phyloP scores from a whole-genome alignment of 768 basidiomycete species.

The Epithele typhae region DNA sequence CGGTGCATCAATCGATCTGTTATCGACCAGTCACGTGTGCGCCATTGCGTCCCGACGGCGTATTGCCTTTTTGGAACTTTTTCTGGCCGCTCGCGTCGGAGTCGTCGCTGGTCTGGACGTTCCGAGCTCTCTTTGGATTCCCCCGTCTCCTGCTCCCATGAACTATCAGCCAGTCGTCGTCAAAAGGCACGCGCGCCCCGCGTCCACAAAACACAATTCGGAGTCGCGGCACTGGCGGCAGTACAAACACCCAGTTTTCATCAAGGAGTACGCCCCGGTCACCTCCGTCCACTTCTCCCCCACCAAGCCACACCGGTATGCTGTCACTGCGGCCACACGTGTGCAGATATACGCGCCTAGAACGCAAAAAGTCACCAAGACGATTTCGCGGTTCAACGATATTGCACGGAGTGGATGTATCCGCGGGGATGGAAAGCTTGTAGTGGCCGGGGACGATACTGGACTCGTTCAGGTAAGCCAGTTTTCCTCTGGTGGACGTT shows the following conservation, averaged over 20 bases:
- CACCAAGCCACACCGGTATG: slow-evolving; percentile 87
- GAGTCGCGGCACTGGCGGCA: slow-evolving; percentile 87
- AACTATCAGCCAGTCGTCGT: slow-evolving; percentile 79
- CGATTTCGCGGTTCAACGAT: slow-evolving; percentile 95
- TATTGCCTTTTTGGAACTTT: slow-evolving; percentile 19
- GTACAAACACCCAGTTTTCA: slow-evolving; percentile 86
- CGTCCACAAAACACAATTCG: slow-evolving; percentile 54
- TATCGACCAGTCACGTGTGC: slow-evolving; percentile 24
- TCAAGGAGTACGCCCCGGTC: slow-evolving; percentile 96
- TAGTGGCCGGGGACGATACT: slow-evolving; percentile 93
- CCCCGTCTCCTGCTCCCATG: slow-evolving; percentile 39
- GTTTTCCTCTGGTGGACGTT: background rate
- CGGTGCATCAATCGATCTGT: slow-evolving; percentile 27
- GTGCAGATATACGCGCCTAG: slow-evolving; percentile 95
- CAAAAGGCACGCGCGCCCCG: slow-evolving; percentile 51
- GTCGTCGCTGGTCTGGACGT: background rate
- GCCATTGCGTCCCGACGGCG: slow-evolving; percentile 10
- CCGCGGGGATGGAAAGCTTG: slow-evolving; percentile 88
- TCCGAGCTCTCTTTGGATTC: background rate
- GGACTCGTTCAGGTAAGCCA: slow-evolving; percentile 69
- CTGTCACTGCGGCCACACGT: slow-evolving; percentile 90
- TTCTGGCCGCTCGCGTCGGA: background rate
- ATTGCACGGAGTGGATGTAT: slow-evolving; percentile 87
- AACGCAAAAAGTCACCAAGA: slow-evolving; percentile 95
- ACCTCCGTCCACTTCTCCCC: slow-evolving; percentile 92